phyloP scores from a whole-genome alignment of 179 eudicot genomes.

The Vitellaria paradoxa region DNA sequence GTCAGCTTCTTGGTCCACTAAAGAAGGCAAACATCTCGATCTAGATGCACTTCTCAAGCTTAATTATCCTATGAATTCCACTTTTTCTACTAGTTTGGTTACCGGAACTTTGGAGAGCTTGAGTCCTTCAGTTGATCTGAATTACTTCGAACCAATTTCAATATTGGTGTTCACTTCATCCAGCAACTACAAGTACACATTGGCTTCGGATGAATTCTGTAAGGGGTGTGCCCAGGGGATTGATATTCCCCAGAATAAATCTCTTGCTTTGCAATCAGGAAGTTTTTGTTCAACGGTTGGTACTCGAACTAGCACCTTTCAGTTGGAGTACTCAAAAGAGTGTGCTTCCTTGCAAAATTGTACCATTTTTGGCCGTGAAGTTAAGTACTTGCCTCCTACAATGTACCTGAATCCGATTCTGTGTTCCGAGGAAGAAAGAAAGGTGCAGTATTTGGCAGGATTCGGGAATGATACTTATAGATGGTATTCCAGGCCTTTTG shows the following conservation, averaged over 20 bases:
- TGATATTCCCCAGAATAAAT: background rate
- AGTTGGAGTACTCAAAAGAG: constrained; percentile 24
- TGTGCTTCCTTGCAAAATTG: constrained; percentile 18
- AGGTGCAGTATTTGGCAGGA: constrained; percentile 11
- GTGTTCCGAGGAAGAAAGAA: constrained; percentile 19
- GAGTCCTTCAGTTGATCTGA: constrained; percentile 9
- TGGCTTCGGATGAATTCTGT: constrained; percentile 5
- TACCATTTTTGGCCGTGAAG: constrained; percentile 4
- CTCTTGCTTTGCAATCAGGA: constrained; percentile 6
- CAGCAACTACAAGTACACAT: constrained; percentile 21
- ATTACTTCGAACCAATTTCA: constrained; percentile 27
- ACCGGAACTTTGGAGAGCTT: constrained; percentile 32
- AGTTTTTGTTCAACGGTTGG: constrained; percentile 6
- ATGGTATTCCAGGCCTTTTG: background rate
- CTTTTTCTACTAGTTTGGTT: constrained; percentile 17
- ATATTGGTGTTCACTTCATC: constrained; percentile 7
- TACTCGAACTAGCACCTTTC: background rate
- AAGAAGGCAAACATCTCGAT: constrained; percentile 10
- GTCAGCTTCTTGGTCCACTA: constrained; percentile 19
- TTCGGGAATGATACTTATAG: constrained; percentile 12
- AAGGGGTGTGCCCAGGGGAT: background rate
- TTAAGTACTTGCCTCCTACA: constrained; percentile 11
- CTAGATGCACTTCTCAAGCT: constrained; percentile 31
- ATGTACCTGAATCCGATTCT: constrained; percentile 22
- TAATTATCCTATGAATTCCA: constrained; percentile 9